Conservation (phyloP, 2,329 filamentous ascomycete species). For the Aspergillus bombycis region DNA sequence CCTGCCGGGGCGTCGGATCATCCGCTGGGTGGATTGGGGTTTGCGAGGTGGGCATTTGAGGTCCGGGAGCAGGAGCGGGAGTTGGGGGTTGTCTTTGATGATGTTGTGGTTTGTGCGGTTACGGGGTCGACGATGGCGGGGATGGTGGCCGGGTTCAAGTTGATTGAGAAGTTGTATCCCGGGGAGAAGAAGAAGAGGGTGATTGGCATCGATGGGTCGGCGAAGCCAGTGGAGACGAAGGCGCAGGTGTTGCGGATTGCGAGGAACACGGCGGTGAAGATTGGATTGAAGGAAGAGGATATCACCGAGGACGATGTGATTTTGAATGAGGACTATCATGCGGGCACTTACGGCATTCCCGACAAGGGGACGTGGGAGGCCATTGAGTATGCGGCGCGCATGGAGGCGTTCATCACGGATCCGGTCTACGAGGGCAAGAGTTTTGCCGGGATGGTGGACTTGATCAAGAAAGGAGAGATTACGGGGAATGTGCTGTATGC, state of each 20-base stretch:
- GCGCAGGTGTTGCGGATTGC: slow-evolving; percentile 70
- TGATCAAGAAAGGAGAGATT: slow-evolving; percentile 67
- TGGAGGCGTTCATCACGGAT: slow-evolving; percentile 74
- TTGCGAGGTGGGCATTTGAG: slow-evolving; percentile 72
- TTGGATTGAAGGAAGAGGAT: slow-evolving; percentile 63
- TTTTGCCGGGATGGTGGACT: slow-evolving; percentile 70
- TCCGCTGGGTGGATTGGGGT: slow-evolving; percentile 69
- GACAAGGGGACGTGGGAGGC: slow-evolving; percentile 67
- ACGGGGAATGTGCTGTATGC: slow-evolving; percentile 70
- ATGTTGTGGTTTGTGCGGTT: slow-evolving; percentile 69
- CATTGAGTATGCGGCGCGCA: slow-evolving; percentile 68
- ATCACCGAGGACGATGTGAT: slow-evolving; percentile 66
- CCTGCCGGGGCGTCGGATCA: slow-evolving; percentile 73
- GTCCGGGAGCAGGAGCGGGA: slow-evolving; percentile 65
- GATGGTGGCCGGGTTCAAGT: slow-evolving; percentile 73
- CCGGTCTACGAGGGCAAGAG: slow-evolving; percentile 79
- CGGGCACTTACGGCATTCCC: slow-evolving; percentile 68
- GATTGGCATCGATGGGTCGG: slow-evolving; percentile 68
- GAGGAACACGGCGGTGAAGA: slow-evolving; percentile 62
- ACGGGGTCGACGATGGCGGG: slow-evolving; percentile 73
- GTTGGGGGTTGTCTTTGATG: slow-evolving; percentile 67
- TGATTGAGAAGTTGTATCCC: slow-evolving; percentile 55
- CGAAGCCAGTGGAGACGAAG: slow-evolving; percentile 63
- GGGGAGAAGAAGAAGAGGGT: slow-evolving; percentile 53
- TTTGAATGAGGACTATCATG: slow-evolving; percentile 68